Evolutionary conservation across 225 moss, liverwort and hornwort genomes (phyloP), one percentile per base, ranked within the genome.

Genomic region (Takakia lepidozioides): DNA sequence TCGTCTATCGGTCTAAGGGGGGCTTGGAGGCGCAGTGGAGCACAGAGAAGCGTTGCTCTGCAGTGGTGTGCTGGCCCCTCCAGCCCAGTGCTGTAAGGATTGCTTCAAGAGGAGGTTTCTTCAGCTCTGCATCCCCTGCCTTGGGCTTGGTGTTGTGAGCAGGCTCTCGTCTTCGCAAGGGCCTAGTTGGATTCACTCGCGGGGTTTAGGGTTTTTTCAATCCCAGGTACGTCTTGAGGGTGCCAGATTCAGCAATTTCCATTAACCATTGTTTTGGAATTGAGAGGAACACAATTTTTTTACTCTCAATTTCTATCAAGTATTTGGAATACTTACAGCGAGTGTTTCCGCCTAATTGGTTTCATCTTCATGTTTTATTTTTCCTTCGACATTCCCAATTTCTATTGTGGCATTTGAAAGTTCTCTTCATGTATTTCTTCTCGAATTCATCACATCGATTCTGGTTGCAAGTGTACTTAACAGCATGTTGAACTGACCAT

Each of bases 41-140:
- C n/a, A n/a, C n/a, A n/a, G n/a, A n/a, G n/a, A n/a, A n/a, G n/a
- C n/a, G n/a, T n/a, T n/a, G n/a, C n/a, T n/a, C n/a, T n/a, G n/a
- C n/a, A n/a, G n/a, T n/a, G n/a, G n/a, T n/a, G n/a, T n/a, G n/a
- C 8, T 78, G 78, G 78, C 78, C 78, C 15, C 66, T 78, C 10
- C 78, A 73, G 66, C 65, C 73, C 23, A 69, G 73, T 19, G 78
- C 63, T 46, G 73, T 73, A 59, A 56, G 78, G 60, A 69, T 78
- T 37, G 78, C 52, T 3, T 61, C 52, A 4, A 53, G 49, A 36
- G 55, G 72, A 25, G 43, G 19, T 16, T 47, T 58, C 3, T 61
- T 64, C 43, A 41, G 60, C 24, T 41, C 37, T 30, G 8, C 49
- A 19, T 29, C 10, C 28, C 7, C 7, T 45, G 42, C 7, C 7